Evolutionary conservation across 2,329 filamentous ascomycete species (phyloP), one percentile per base, ranked within the genome.

Genomic region (Cytospora chrysosperma): DNA sequence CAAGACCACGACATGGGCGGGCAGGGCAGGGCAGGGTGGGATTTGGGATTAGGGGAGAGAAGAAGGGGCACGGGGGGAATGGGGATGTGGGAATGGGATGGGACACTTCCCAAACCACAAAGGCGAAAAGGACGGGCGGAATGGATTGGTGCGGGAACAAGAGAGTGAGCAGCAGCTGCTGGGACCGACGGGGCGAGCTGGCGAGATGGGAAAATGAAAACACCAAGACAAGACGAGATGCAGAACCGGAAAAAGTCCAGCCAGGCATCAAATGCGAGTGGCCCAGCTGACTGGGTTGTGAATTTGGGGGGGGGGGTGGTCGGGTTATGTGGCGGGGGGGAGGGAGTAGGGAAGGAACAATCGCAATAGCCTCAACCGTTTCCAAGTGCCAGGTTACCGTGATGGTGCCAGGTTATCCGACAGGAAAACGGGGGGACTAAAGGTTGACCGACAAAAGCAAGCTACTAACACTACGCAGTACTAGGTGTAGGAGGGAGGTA

Each of bases 21-120:
- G 6, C 6, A 17, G 19, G 57, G 49, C n/a, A n/a, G n/a, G n/a
- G n/a, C n/a, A n/a, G n/a, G n/a, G 53, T 59, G 58, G 58, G 27
- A 12, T 15, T 15, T 54, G 27, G 58, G 30, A 24, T 50, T 24
- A 24, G 24, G 49, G 21, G 24, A 17, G 49, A 30, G 21, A 24
- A 47, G 15, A 47, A 24, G 43, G 43, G n/a, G n/a, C n/a, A 24
- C n/a, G 43, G 43, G n/a, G 8, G 10, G 43, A 19, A 47, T 47
- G n/a, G 43, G 9, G 37, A 19, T n/a, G 37, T 19, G 37, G 37
- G 37, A n/a, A n/a, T 15, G 19, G 19, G 17, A n/a, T 7, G 7
- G 37, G 28, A 30, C 28, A 30, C n/a, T n/a, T n/a, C n/a, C n/a
- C n/a, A n/a, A n/a, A n/a, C n/a, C n/a, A n/a, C n/a, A n/a, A n/a